phyloP scores from a whole-genome alignment of 2,329 filamentous ascomycete species.

The Ophiostoma sp. region DNA sequence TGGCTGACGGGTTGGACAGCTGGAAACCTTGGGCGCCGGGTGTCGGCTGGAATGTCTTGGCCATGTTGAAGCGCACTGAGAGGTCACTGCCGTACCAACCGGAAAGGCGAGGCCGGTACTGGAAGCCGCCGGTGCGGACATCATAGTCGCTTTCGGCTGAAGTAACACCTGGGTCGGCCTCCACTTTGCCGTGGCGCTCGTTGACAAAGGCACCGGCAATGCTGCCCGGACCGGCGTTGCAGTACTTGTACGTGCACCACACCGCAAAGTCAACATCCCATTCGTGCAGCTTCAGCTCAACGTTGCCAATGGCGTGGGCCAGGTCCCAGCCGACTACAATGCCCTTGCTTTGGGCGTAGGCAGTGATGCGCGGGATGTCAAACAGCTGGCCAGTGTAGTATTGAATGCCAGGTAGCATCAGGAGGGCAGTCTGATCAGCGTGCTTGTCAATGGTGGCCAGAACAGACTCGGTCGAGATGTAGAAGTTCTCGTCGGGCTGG shows the following conservation, averaged over 20 bases:
- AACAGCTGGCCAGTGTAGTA: conserved; percentile 91
- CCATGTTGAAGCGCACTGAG: conserved; percentile 76
- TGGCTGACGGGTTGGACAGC: conserved; percentile 77
- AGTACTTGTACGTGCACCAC: conserved; percentile 95
- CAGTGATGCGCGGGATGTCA: conserved; percentile 78
- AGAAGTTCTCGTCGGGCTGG: conserved; percentile 59
- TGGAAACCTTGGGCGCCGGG: conserved; percentile 79
- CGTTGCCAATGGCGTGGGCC: conserved; percentile 72
- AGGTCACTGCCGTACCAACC: conserved; percentile 91
- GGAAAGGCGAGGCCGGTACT: conserved; percentile 66
- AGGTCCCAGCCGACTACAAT: conserved; percentile 63
- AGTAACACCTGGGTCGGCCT: conserved; percentile 22
- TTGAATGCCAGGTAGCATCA: conserved; percentile 84
- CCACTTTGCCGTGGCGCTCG: conserved; percentile 65
- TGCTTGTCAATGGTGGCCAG: conserved; percentile 73
- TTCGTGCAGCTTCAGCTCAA: conserved; percentile 75
- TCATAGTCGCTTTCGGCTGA: conserved; percentile 35
- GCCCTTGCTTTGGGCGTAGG: conserved; percentile 61
- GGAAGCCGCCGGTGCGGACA: conserved; percentile 28
- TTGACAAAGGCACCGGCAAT: conserved; percentile 84
- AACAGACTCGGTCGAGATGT: conserved; percentile 70
- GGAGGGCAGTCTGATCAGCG: conserved; percentile 68
- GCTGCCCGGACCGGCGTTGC: conserved; percentile 80
- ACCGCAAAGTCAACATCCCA: conserved; percentile 91
- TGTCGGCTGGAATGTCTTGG: conserved; percentile 75